Evolutionary conservation across 2,329 filamentous ascomycete species (phyloP).

Genomic region (Pyricularia sp.): DNA sequence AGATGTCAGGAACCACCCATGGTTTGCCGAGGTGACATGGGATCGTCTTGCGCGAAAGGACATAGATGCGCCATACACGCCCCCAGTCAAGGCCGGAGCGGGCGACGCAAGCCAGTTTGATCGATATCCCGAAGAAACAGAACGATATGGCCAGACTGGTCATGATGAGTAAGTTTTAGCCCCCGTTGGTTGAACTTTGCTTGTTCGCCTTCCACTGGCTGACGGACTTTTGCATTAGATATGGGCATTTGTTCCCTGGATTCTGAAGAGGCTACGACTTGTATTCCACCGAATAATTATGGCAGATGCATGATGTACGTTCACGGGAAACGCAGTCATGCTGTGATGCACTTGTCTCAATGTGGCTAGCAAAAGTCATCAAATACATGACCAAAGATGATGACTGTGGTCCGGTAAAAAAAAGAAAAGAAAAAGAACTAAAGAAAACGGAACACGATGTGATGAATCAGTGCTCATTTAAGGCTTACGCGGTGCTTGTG

Average conservation of each 20-base stretch:
- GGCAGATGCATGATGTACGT: not conserved
- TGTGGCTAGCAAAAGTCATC: not conserved
- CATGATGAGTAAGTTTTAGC: conserved; percentile 74
- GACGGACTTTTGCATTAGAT: conserved; percentile 33
- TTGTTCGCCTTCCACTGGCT: conserved; percentile 2
- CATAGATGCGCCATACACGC: conserved; percentile 96
- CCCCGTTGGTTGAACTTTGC: not conserved
- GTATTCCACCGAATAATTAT: not conserved
- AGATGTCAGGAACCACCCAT: conserved; percentile 91
- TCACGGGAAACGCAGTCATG: not conserved
- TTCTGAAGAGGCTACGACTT: conserved; percentile 41
- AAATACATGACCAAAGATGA: not conserved
- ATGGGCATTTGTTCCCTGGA: conserved; percentile 66
- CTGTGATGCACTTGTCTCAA: not conserved
- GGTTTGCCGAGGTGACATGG: conserved; percentile 98
- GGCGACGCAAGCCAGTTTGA: conserved; percentile 97
- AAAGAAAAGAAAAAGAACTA: not conserved
- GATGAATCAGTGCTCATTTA: not conserved
- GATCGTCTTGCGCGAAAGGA: conserved; percentile 89
- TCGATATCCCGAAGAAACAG: conserved; percentile 93
- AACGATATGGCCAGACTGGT: conserved; percentile 73
- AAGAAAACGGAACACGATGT: not conserved
- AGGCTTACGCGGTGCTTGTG: not conserved
- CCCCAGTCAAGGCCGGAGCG: conserved; percentile 84
- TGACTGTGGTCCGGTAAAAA: not conserved